A percentile compares a stretch with the other conserved stretches of the same genome.
These are phyloP conservation scores for Blumeria graminis DNA, from an alignment of 2,329 filamentous ascomycete genomes.

Conservation along the genomic window DNA sequence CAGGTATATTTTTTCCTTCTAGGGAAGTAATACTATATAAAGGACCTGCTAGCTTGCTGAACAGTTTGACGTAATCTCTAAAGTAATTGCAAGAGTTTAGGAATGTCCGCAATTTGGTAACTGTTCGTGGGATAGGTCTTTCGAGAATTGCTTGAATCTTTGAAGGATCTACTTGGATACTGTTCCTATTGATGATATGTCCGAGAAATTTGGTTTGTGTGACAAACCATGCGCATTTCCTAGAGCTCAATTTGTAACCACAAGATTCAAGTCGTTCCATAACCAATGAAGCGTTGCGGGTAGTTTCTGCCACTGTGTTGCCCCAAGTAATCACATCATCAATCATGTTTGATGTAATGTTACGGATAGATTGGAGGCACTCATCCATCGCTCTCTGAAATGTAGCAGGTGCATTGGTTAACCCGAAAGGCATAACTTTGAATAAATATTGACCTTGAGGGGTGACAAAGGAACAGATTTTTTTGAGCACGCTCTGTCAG, in stretches of 20 bases:
- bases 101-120: neutral
- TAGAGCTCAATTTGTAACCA: neutral
- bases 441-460: neutral
- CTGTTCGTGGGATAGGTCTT: neutral
- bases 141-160: neutral
- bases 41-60: neutral
- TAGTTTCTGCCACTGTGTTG: neutral
- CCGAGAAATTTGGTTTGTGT: neutral
- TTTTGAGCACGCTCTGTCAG: neutral
- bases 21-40: neutral
- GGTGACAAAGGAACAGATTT: neutral
- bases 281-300: neutral
- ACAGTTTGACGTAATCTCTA: neutral
- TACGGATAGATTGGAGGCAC: neutral
- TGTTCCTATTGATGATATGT: neutral
- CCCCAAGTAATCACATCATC: neutral
- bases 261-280: neutral
- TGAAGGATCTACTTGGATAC: neutral
- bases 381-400: neutral
- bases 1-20: neutral
- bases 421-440: neutral
- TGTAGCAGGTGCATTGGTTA: neutral
- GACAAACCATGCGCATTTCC: neutral
- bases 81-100: neutral
- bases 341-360: constrained; percentile 1